Evolutionary conservation across 768 basidiomycete genomes (phyloP), one percentile per base, ranked within the genome.

Genomic region (Thelephora ganbajun): DNA sequence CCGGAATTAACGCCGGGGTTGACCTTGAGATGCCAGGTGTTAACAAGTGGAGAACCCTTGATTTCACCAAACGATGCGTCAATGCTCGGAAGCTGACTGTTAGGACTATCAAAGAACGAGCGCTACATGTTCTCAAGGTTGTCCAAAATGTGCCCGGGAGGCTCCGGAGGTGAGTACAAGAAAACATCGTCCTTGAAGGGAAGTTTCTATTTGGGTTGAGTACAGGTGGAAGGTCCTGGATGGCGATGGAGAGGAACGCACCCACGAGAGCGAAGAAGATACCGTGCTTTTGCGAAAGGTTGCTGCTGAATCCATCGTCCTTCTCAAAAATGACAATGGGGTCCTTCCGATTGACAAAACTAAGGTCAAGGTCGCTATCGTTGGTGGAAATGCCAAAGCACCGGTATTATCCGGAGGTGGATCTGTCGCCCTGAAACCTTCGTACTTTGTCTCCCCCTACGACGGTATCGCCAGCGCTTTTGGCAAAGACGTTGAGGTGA

Each of bases 11-110:
- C 50, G 82, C 83, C n/a, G 84, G 84, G 2, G 66, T 87, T 19
- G 81, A 87, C 57, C 71, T 89, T 34, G 83, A 86, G 59, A 86
- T 85, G 82, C 83, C 83, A 0, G 84, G 85, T 1, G 64, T 65
- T 12, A 79, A 80, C 62, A 83, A 85, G 53, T 85, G 83, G 84
- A 72, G 84, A 6, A 76, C 74, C 0, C 68, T 79, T n/a, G 77
- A 81, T 50, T 69, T 78, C 33, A 72, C 85, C 54, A 76, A 74
- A 52, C 70, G 81, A 20, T 74, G 58, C 0, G 71, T 84, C 43
- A 55, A 59, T 5, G 70, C 80, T 1, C 66, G 79, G 16, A 89
- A 89, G 62, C 60, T 88, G 39, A 77, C 73, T 1, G 60, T 69
- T n/a, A 69, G 76, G 13, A 77, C 76, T 7, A 61, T 89, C 26